Conservation (phyloP, 1,284 basidiomycete species). For the Moniliella sp. region DNA sequence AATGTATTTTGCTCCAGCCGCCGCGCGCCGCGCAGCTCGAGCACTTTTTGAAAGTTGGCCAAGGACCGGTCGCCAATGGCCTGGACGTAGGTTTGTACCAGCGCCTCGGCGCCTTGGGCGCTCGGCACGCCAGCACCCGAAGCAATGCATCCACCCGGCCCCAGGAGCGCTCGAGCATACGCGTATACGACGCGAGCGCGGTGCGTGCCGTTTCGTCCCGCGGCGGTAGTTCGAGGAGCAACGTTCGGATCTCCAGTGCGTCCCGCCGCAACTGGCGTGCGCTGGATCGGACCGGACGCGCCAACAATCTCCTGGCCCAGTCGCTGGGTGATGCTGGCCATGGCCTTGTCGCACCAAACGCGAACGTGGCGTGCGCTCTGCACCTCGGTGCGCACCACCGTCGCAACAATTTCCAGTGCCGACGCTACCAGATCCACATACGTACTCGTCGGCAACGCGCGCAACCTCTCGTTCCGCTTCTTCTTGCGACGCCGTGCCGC, state of each 20-base stretch:
- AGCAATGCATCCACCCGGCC: no score
- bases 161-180: constrained; percentile 14
- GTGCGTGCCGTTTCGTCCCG: neutral
- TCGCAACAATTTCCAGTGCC: constrained; percentile 20
- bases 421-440: constrained; percentile 23
- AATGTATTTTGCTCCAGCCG: constrained; percentile 66
- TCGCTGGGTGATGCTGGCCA: constrained; percentile 8
- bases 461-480: neutral
- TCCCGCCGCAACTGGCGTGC: constrained; percentile 21
- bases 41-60: constrained; percentile 56
- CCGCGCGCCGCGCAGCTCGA: constrained; percentile 57
- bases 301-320: constrained; percentile 16
- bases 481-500: neutral
- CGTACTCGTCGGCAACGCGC: no score
- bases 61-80: constrained; percentile 20
- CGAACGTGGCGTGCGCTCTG: constrained; percentile 29
- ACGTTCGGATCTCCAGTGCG: constrained; percentile 9
- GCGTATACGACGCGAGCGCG: constrained; percentile 2
- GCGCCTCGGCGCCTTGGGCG: constrained; percentile 4
- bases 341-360: constrained; percentile 28
- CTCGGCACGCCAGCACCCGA: no score
- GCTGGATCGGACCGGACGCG: no score
- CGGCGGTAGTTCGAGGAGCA: constrained; percentile 9
- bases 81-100: constrained; percentile 17
- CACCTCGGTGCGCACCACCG: constrained; percentile 24